phyloP scores from a whole-genome alignment of 257 asterid species.

The Euphrasia confusa region DNA sequence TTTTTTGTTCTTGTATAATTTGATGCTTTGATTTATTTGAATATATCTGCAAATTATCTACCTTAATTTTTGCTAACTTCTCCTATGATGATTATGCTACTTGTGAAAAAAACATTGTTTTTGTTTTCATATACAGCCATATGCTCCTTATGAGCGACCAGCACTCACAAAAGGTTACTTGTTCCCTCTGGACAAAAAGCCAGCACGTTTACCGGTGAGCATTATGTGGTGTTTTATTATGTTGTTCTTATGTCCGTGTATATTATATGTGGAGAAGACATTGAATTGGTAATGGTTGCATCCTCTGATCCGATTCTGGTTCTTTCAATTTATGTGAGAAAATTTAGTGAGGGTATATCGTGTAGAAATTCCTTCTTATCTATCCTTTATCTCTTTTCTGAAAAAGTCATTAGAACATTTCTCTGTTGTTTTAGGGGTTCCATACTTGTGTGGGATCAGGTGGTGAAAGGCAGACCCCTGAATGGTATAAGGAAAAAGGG shows the following conservation, averaged over 20 bases:
- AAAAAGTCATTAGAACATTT: slow-evolving; percentile 22
- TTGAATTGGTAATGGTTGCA: slow-evolving; percentile 18
- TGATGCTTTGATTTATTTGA: too few relatives aligned
- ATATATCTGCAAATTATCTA: neutral
- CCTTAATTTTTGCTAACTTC: neutral
- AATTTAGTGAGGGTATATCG: neutral
- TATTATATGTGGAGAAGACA: neutral
- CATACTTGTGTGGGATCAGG: slow-evolving; percentile 96
- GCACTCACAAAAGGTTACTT: slow-evolving; percentile 88
- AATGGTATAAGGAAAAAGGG: slow-evolving; percentile 96
- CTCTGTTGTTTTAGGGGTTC: slow-evolving; percentile 60
- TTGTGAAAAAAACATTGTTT: slow-evolving; percentile 8
- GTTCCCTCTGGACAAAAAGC: slow-evolving; percentile 83
- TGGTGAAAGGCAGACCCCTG: slow-evolving; percentile 96
- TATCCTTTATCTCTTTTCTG: neutral
- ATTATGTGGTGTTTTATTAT: slow-evolving; percentile 19
- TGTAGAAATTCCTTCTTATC: neutral
- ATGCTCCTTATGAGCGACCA: slow-evolving; percentile 95
- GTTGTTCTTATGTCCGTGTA: slow-evolving; percentile 1
- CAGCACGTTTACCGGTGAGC: slow-evolving; percentile 93
- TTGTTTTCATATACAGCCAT: slow-evolving; percentile 46
- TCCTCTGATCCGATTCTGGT: slow-evolving; percentile 13
- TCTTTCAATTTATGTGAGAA: slow-evolving; percentile 17
- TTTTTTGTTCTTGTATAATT: neutral
- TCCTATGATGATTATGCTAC: neutral